Percentiles rank a stretch among this genome's conserved stretches.
phyloP scores from a whole-genome alignment of 768 basidiomycete species.

The Russula sp. region DNA sequence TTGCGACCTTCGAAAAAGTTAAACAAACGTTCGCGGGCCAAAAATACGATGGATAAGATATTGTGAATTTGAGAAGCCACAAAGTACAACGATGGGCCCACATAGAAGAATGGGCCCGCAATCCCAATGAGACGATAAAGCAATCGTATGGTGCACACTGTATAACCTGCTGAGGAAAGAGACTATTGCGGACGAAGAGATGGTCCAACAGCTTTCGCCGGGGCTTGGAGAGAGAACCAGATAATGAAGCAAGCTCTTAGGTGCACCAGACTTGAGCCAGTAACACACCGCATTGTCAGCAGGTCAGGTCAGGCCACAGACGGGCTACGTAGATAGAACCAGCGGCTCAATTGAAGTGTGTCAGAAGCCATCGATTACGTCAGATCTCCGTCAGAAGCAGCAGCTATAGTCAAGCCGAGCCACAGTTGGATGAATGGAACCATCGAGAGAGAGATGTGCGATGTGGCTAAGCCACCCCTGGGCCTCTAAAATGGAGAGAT shows the following conservation, averaged over 20 bases:
- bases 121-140: not conserved
- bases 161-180: not conserved
- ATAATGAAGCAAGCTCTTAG: too few relatives aligned
- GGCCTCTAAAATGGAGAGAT: too few relatives aligned
- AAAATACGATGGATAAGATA: not conserved
- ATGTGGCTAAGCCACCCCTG: not conserved
- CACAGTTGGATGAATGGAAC: not conserved
- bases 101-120: not conserved
- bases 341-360: too few relatives aligned
- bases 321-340: too few relatives aligned
- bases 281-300: too few relatives aligned
- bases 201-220: not conserved
- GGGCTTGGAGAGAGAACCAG: not conserved
- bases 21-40: not conserved
- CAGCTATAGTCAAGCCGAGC: too few relatives aligned
- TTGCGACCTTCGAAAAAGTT: not conserved
- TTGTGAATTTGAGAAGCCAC: not conserved
- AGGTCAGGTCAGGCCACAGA: too few relatives aligned
- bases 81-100: not conserved
- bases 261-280: too few relatives aligned
- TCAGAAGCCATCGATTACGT: too few relatives aligned
- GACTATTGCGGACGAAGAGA: not conserved
- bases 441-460: too few relatives aligned
- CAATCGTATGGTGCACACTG: not conserved
- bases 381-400: too few relatives aligned